Evolutionary conservation across 805 yeast genomes (phyloP).

Genomic region (Starmerella ratchasimensis): DNA sequence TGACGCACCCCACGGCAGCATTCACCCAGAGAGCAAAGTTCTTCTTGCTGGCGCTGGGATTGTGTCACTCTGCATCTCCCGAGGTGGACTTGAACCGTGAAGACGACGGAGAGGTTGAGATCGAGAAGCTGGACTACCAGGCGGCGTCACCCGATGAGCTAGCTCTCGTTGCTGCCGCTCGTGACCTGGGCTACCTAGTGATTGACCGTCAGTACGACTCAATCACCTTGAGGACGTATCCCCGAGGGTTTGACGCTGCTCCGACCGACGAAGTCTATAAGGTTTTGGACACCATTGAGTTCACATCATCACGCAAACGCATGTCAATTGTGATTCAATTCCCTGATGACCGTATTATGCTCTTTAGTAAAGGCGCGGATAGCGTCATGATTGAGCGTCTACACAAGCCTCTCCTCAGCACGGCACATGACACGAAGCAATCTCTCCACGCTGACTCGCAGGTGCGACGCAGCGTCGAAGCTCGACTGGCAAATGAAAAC

Average conservation of each 20-base stretch:
- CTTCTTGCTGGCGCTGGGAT: slow-evolving; percentile 65
- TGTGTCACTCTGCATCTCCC: slow-evolving; percentile 86
- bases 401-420: slow-evolving; percentile 31
- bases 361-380: slow-evolving; percentile 94
- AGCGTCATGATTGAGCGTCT: slow-evolving; percentile 70
- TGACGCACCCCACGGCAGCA: slow-evolving; percentile 50
- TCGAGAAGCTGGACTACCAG: slow-evolving; percentile 64
- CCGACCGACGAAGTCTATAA: slow-evolving; percentile 59
- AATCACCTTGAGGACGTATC: slow-evolving; percentile 62
- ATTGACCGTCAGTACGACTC: slow-evolving; percentile 47
- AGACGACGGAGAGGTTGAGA: slow-evolving; percentile 28
- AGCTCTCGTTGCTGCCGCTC: slow-evolving; percentile 85
- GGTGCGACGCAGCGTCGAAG: slow-evolving; percentile 62
- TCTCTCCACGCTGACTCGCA: slow-evolving; percentile 46
- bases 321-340: slow-evolving; percentile 78
- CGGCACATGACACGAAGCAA: slow-evolving; percentile 51
- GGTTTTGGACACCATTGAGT: slow-evolving; percentile 69
- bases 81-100: slow-evolving; percentile 30
- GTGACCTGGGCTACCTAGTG: slow-evolving; percentile 87
- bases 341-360: slow-evolving; percentile 60
- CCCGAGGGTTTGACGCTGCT: slow-evolving; percentile 57
- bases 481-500: slow-evolving; percentile 27
- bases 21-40: slow-evolving; percentile 65
- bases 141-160: slow-evolving; percentile 95
- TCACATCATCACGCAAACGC: slow-evolving; percentile 75